Base-by-base conservation (phyloP, 1,284 basidiomycete genomes). In the Flammula alnicola region DNA sequence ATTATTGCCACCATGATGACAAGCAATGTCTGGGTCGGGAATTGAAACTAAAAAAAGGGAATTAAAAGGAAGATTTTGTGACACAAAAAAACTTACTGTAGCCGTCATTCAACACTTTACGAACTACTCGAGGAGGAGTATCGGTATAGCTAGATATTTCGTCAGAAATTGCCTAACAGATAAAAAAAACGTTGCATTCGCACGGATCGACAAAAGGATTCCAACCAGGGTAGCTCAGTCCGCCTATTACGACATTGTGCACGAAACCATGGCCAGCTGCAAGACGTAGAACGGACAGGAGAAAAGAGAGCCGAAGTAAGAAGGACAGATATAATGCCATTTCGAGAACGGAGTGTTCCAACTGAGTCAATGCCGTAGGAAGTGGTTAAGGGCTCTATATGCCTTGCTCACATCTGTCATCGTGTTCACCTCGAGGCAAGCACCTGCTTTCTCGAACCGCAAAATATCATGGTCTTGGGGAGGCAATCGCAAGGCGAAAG, bases 181-280 rank as follows among this genome's bases (percentile, higher is more conserved):
- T 17, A 49, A 11, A 45, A 45, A 14, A 41, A 39, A 51, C 30
- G 35, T 31, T 36, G 30, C 19, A 11, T 37, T 61, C 63, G 40
- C 62, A 72, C 71, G 64, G 64, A 55, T 73, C 71, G 47, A 50
- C 60, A 49, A 70, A 70, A 22, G 71, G 73, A 49, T 69, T 66
- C 69, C 68, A 74, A 9, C 69, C 71, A 37, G 63, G 57, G 48
- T 69, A 72, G 35, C 53, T 59, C 47, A 64, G 56, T 36, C 63
- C 65, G 47, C 58, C 59, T 12, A 65, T 55, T 5, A 62, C 50
- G 32, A 73, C 65, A 37, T 42, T 61, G 44, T 69, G 66, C 32
- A 71, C 65, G 44, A 58, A 73, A 27, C 70, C 70, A 54, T 74
- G 72, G 37, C 58, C 63, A 27, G 53, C 57, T 37, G 62, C 65